Percentiles rank a stretch among this genome's conserved stretches.
Evolutionary conservation across 805 yeast species (phyloP).

Genomic region (Yarrowia hollandica): DNA sequence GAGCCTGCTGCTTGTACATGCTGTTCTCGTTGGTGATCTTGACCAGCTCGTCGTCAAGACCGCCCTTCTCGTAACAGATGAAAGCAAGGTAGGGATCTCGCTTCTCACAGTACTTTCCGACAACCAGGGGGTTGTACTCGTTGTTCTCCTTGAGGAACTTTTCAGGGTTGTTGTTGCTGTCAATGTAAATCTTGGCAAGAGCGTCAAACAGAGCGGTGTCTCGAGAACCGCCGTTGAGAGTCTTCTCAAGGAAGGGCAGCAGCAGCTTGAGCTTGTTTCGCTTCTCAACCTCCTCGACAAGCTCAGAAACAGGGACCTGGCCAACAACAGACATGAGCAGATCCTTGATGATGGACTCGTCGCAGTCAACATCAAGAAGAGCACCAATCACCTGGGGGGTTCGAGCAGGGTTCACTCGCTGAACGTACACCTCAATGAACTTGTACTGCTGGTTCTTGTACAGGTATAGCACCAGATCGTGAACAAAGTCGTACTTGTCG

Average conservation of each 20-base stretch:
- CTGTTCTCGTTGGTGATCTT: slow-evolving; percentile 93
- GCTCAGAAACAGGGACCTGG: slow-evolving; percentile 86
- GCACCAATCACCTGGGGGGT: slow-evolving; percentile 98
- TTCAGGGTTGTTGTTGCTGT: slow-evolving; percentile 96
- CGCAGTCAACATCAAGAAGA: slow-evolving; percentile 94
- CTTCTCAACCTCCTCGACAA: slow-evolving; percentile 93
- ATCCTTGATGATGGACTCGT: slow-evolving; percentile 79
- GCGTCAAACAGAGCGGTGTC: slow-evolving; percentile 94
- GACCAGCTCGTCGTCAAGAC: slow-evolving; percentile 84
- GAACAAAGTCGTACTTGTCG: slow-evolving; percentile 87
- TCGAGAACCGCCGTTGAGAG: slow-evolving; percentile 74
- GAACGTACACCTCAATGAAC: slow-evolving; percentile 96
- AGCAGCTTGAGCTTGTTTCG: slow-evolving; percentile 89
- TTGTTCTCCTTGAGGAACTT: slow-evolving; percentile 90
- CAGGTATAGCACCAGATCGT: slow-evolving; percentile 87
- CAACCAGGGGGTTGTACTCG: slow-evolving; percentile 87
- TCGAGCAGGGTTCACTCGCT: slow-evolving; percentile 92
- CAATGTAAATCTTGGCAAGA: slow-evolving; percentile 95
- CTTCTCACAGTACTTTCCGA: slow-evolving; percentile 98
- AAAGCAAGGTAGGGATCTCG: slow-evolving; percentile 98
- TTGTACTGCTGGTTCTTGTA: slow-evolving; percentile 95
- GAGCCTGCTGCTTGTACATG: slow-evolving; percentile 99
- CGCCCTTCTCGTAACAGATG: slow-evolving; percentile 95
- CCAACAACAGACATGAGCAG: slow-evolving; percentile 84
- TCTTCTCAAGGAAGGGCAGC: slow-evolving; percentile 89